A percentile compares a stretch with the other conserved stretches of the same genome.
Evolutionary conservation across 2,329 filamentous ascomycete genomes (phyloP).

Genomic region (Thielaviopsis ethacetica): DNA sequence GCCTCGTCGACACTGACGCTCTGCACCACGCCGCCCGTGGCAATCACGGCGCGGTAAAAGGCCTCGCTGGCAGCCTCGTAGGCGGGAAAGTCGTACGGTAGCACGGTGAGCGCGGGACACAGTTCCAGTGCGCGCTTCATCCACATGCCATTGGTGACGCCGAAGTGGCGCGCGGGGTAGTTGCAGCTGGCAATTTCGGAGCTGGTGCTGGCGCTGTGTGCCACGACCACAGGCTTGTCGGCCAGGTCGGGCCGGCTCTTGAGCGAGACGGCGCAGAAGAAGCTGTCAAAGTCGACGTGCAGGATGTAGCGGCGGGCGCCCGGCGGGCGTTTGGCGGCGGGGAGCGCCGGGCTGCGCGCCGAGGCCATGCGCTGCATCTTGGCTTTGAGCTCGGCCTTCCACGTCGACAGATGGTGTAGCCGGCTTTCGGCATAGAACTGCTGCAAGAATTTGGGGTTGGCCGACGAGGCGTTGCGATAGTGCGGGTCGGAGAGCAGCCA

Average conservation of each 20-base stretch:
- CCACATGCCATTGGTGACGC: constrained; percentile 98
- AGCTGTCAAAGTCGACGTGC: constrained; percentile 96
- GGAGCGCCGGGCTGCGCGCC: constrained; percentile 36
- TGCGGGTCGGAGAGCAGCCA: constrained; percentile 68
- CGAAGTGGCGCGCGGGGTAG: constrained; percentile 71
- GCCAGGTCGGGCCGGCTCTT: constrained; percentile 59
- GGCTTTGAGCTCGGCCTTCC: constrained; percentile 90
- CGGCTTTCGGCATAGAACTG: constrained; percentile 93
- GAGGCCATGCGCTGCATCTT: constrained; percentile 66
- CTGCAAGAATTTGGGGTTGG: constrained; percentile 83
- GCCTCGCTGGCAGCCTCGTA: constrained; percentile 81
- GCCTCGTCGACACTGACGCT: constrained; percentile 97
- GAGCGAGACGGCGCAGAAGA: constrained; percentile 84
- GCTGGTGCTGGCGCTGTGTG: constrained; percentile 68
- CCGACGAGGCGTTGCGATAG: constrained; percentile 74
- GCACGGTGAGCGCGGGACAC: constrained; percentile 69
- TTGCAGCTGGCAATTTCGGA: constrained; percentile 98
- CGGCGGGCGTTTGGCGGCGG: constrained; percentile 32
- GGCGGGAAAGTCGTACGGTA: constrained; percentile 90
- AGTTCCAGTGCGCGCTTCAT: constrained; percentile 79
- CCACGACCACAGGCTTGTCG: constrained; percentile 73
- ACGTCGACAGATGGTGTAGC: constrained; percentile 84
- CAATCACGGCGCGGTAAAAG: constrained; percentile 76
- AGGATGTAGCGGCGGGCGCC: constrained; percentile 68
- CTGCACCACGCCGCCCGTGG: constrained; percentile 68